Conservation (phyloP, 2,329 filamentous ascomycete genomes). For the Coniochaeta prunicola region DNA sequence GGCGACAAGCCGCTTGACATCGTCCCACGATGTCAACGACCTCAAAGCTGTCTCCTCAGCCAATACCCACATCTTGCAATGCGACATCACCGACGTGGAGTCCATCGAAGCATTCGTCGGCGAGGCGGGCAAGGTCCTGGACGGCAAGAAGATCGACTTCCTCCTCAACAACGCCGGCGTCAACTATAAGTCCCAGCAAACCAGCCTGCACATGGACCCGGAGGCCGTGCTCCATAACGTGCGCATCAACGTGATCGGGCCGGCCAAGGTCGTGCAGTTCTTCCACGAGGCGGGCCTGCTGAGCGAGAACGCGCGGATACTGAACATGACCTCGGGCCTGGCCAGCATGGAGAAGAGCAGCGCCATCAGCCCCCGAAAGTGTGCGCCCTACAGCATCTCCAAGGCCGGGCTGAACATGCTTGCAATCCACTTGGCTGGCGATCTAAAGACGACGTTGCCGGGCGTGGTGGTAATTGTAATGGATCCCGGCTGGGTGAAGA, state of each 20-base stretch:
- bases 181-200: constrained; percentile 27
- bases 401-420: constrained; percentile 27
- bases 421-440: constrained; percentile 15
- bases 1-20: constrained; percentile 7
- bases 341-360: constrained; percentile 24
- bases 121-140: constrained; percentile 17
- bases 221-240: constrained; percentile 30
- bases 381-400: constrained; percentile 24
- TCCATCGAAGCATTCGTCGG: constrained; percentile 21
- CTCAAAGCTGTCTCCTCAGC: constrained; percentile 9
- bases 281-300: constrained; percentile 21
- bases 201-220: constrained; percentile 27
- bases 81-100: constrained; percentile 21
- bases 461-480: constrained; percentile 20
- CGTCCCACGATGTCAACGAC: constrained; percentile 12
- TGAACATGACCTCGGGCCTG: constrained; percentile 35
- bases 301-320: constrained; percentile 18
- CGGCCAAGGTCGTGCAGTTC: constrained; percentile 33
- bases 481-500: constrained; percentile 28
- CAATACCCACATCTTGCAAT: constrained; percentile 18
- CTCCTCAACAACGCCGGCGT: constrained; percentile 25
- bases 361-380: constrained; percentile 19
- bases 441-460: constrained; percentile 16
- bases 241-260: constrained; percentile 37
- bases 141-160: constrained; percentile 24